phyloP scores from a whole-genome alignment of 2,329 filamentous ascomycete species.

The Aspergillus sclerotialis region DNA sequence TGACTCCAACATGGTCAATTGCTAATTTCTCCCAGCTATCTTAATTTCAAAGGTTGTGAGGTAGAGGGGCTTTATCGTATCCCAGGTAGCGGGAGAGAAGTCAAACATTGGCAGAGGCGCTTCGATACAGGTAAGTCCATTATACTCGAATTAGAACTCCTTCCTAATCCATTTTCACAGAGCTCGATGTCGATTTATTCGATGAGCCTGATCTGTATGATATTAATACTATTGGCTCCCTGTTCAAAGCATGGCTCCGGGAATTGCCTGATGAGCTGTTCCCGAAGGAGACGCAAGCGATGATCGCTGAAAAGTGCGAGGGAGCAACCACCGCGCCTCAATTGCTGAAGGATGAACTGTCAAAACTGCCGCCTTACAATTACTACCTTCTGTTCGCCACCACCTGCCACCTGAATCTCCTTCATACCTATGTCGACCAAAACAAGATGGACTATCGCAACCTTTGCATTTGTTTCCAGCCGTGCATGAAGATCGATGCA shows the following conservation, averaged over 20 bases:
- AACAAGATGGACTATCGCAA: conserved; percentile 99
- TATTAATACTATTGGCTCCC: conserved; percentile 91
- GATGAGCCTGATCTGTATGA: conserved; percentile 83
- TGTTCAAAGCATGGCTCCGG: conserved; percentile 93
- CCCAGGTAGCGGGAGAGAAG: conserved; percentile 80
- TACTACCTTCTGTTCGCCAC: conserved; percentile 97
- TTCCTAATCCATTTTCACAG: conserved; percentile 38
- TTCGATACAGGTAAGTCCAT: conserved; percentile 68
- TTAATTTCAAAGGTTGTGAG: conserved; percentile 91
- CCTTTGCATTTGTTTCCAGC: conserved; percentile 93
- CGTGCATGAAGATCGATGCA: conserved; percentile 90
- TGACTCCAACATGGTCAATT: background rate
- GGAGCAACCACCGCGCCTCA: conserved; percentile 76
- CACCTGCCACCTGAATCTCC: conserved; percentile 86
- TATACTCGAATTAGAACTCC: background rate
- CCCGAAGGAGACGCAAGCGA: conserved; percentile 73
- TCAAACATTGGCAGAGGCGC: conserved; percentile 86
- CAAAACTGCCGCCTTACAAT: conserved; percentile 90
- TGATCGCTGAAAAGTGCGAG: conserved; percentile 70
- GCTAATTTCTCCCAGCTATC: conserved; percentile 50
- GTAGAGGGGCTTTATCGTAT: conserved; percentile 91
- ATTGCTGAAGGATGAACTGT: conserved; percentile 81
- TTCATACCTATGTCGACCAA: conserved; percentile 85
- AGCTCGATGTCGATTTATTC: conserved; percentile 84
- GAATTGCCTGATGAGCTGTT: conserved; percentile 93